Base-by-base conservation (phyloP, 2,329 filamentous ascomycete genomes). In the Hymenoscyphus infarciens region DNA sequence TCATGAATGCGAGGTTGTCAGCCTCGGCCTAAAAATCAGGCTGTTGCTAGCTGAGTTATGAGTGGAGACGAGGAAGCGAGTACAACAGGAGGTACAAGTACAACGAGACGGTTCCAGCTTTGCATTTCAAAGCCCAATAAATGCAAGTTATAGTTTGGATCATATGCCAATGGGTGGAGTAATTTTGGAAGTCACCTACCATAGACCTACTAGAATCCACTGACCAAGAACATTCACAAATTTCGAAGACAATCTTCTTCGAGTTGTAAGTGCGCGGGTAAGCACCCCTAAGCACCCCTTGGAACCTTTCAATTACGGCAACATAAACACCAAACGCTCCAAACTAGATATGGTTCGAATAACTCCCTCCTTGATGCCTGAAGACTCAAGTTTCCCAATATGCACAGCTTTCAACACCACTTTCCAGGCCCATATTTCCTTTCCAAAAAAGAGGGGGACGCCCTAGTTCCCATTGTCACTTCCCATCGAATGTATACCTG, bases 361-460 rank as follows among this genome's bases (percentile, higher is more conserved):
- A 63, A 62, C 56, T 59, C 56, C 61, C 60, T 38, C 16, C 57
- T 56, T 62, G 52, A 62, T 62, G 61, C 61, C 58, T 39, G 31
- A 63, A 56, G 53, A 62, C 57, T 61, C 56, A 61, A 57, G 54
- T 57, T 49, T 45, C 63, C 60, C 42, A 49, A 33, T 59, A 61
- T 63, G 55, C 61, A 59, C 33, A 35, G 13, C 33, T 35, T 31
- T 5, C 29, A 31, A 31, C 39, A 42, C 39, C 39, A 42, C 7
- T 42, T 49, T 49, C 42, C 42, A 49, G 42, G 42, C 42, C 42
- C 42, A 22, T 19, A 49, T 49, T 22, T 49, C 19, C 42, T 49
- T 22, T 49, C 42, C 33, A 35, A 49, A 22, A 19, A 19, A 49
- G 22, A 13, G 4, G n/a, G 42, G 42, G 42, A 49, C 10, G 42